phyloP scores from a whole-genome alignment of 768 basidiomycete genomes.

The Rhodotorula kratochvilovae region DNA sequence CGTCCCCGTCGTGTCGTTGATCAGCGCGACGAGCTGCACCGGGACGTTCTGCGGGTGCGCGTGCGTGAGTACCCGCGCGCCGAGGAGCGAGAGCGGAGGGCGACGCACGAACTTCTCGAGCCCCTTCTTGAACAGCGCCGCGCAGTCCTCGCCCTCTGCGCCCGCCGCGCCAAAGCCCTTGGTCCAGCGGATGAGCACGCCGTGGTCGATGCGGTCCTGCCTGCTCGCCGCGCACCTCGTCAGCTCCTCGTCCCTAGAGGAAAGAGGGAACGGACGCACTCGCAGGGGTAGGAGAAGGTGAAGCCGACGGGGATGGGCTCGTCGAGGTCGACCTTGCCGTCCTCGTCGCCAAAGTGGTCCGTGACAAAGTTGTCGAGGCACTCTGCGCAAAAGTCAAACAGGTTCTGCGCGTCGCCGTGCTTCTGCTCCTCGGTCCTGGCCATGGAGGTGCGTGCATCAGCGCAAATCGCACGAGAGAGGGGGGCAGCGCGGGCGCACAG shows the following conservation, averaged over 20 bases:
- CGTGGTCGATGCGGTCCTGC: slow-evolving; percentile 91
- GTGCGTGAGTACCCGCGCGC: no score
- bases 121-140: slow-evolving; percentile 81
- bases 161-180: slow-evolving; percentile 92
- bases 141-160: slow-evolving; percentile 88
- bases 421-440: slow-evolving; percentile 83
- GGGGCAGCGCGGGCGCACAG: slow-evolving; percentile 48
- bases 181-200: slow-evolving; percentile 95
- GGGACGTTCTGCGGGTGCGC: slow-evolving; percentile 63
- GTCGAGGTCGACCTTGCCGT: slow-evolving; percentile 52
- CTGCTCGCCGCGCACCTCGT: slow-evolving; percentile 49
- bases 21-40: slow-evolving; percentile 74
- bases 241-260: background rate
- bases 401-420: slow-evolving; percentile 86
- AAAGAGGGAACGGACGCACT: slow-evolving; percentile 55
- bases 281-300: slow-evolving; percentile 97
- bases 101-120: slow-evolving; percentile 71
- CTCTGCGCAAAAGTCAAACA: slow-evolving; percentile 97
- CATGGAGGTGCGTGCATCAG: background rate
- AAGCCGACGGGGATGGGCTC: slow-evolving; percentile 74
- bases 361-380: slow-evolving; percentile 83
- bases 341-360: slow-evolving; percentile 56
- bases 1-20: slow-evolving; percentile 97
- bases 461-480: background rate
- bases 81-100: no score